A percentile compares a stretch with the other conserved stretches of the same genome.
phyloP scores from a whole-genome alignment of 306 rosid genomes.

The Corylus avellana region DNA sequence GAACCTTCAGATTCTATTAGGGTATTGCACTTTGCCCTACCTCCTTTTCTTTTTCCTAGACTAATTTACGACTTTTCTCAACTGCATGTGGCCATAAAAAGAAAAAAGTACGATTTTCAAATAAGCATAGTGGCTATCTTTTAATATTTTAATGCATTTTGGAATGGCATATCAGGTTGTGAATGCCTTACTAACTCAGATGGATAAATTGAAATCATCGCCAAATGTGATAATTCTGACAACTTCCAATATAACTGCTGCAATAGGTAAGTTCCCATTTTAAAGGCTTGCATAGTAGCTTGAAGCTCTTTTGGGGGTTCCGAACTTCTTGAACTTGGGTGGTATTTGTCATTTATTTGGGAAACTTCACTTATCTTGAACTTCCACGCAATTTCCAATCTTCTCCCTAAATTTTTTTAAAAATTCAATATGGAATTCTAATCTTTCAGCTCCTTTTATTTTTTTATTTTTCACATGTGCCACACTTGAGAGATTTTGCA shows the following conservation, averaged over 20 bases:
- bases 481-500: no score
- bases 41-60: neutral
- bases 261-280: slow-evolving; percentile 65
- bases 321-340: neutral
- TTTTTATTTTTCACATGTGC: no score
- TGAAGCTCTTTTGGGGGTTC: neutral
- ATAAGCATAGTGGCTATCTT: neutral
- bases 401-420: neutral
- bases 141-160: slow-evolving; percentile 23
- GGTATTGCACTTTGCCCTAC: slow-evolving; percentile 50
- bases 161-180: slow-evolving; percentile 73
- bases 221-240: slow-evolving; percentile 94
- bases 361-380: no score
- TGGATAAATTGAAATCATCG: slow-evolving; percentile 86
- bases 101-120: neutral
- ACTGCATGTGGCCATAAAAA: neutral
- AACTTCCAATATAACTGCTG: slow-evolving; percentile 94
- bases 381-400: no score
- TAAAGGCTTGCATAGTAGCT: neutral
- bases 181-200: slow-evolving; percentile 92
- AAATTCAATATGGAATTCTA: neutral
- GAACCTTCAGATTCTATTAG: slow-evolving; percentile 99
- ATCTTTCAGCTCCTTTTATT: no score
- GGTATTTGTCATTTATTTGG: neutral
- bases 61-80: neutral